Percentiles rank a stretch among this genome's conserved stretches.
Evolutionary conservation across 2,329 filamentous ascomycete genomes (phyloP).

Genomic region (Leptographium radiaticola): DNA sequence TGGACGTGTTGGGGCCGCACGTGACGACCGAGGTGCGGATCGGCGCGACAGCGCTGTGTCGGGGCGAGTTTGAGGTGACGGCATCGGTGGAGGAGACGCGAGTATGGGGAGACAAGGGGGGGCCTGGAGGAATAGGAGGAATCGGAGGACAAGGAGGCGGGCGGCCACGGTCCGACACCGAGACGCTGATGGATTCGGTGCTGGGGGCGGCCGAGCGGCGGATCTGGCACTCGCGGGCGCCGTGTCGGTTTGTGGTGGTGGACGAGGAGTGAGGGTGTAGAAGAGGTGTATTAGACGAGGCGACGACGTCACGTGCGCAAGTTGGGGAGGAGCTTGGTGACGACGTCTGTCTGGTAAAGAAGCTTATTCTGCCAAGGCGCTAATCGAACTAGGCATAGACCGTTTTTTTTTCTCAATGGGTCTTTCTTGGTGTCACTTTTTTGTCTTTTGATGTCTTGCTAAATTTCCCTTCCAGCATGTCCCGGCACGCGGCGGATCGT

Average conservation of each 20-base stretch:
- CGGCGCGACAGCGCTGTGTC: conserved; percentile 62
- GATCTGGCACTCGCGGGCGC: conserved; percentile 50
- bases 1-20: conserved; percentile 49
- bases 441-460: too few relatives aligned
- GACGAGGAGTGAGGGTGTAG: conserved; percentile 21
- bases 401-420: too few relatives aligned
- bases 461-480: too few relatives aligned
- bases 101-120: conserved; percentile 27
- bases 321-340: too few relatives aligned
- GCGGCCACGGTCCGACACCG: conserved; percentile 37
- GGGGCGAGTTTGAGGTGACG: conserved; percentile 70
- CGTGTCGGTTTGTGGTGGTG: conserved; percentile 39
- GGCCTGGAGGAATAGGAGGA: conserved; percentile 10
- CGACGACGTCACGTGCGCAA: too few relatives aligned
- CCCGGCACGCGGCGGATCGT: too few relatives aligned
- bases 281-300: neutral
- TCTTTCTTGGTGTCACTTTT: too few relatives aligned
- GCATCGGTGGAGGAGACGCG: conserved; percentile 71
- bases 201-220: conserved; percentile 46
- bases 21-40: conserved; percentile 48
- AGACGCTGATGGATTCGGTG: conserved; percentile 44
- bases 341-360: too few relatives aligned
- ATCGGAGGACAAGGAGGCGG: conserved; percentile 2
- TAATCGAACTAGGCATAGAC: too few relatives aligned
- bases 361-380: too few relatives aligned